Evolutionary conservation across 2,329 filamentous ascomycete genomes (phyloP), one percentile per base, ranked within the genome.

Genomic region (Aspergillus sp.): DNA sequence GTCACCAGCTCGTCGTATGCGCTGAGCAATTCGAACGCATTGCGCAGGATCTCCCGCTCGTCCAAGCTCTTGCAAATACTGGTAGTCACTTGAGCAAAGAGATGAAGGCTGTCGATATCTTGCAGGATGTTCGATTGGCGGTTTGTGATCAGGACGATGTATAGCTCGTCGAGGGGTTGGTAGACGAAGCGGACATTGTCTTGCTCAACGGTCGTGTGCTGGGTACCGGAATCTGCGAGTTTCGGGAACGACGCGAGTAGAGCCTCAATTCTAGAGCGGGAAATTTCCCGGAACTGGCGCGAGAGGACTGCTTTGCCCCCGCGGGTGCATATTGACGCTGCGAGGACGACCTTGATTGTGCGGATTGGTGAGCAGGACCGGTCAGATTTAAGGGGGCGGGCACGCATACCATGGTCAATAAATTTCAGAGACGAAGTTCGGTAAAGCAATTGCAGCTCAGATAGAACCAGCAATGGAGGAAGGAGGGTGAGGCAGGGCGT

Each of bases 141-240:
- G 83, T 99, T 99, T 76, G 96, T 99, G 79, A 99, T 98, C 71
- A 99, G 87, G 65, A 99, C 93, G 87, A 99, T 98, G 85, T 99
- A 99, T 64, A 99, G 88, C 82, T 99, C 96, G 79, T 99, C 96
- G 64, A 99, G 85, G 60, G 95, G 96, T 77, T 99, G 95, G 82
- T 99, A 99, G 58, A 99, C 95, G 74, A 97, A 99, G 80, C 95
- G 93, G 72, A 99, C 95, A 81, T 96, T 98, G 81, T 99, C 96
- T 79, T 98, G 93, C 79, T 99, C 95, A 70, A 98, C 93, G 6
- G 91, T 99, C 27, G 95, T 99, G 78, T 99, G 95, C 78, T 99
- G 95, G 52, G 92, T 97, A 61, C 93, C 90, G 62, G 90, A 92
- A 77, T 97, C 93, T 70, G 95, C 93, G 58, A 98, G 90, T 81